Evolutionary conservation across 2,329 filamentous ascomycete genomes (phyloP).

Genomic region (Hymenoscyphus occultus): DNA sequence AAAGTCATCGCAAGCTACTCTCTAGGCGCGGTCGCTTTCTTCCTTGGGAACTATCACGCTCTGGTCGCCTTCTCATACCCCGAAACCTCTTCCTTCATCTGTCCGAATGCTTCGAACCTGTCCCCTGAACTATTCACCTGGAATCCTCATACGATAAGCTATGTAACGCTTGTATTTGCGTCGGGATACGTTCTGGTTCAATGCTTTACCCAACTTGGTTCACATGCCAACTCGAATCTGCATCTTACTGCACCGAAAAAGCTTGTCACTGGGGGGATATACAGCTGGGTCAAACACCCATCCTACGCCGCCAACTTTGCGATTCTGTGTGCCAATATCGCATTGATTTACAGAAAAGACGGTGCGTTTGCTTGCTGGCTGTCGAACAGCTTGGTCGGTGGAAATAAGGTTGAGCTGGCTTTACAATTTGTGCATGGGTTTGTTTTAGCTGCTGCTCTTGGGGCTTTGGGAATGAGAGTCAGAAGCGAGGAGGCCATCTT

Average conservation of each 20-base stretch:
- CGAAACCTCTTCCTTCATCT: not conserved
- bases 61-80: not conserved
- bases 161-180: conserved; percentile 38
- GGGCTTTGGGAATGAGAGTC: not conserved
- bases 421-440: not conserved
- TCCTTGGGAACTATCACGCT: conserved; percentile 1
- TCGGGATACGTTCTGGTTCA: not conserved
- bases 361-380: not conserved
- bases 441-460: not conserved
- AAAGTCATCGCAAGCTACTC: not conserved
- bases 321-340: conserved; percentile 2
- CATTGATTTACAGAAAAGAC: conserved; percentile 4
- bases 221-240: conserved; percentile 48
- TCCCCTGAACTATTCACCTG: conserved; percentile 2
- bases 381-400: not conserved
- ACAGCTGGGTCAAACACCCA: conserved; percentile 16
- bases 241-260: conserved; percentile 44
- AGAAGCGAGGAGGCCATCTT: conserved; percentile 50
- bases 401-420: not conserved
- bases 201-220: conserved; percentile 43
- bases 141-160: conserved; percentile 24
- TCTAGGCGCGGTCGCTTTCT: conserved; percentile 3
- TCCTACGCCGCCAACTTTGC: conserved; percentile 10
- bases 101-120: conserved; percentile 1
- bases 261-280: conserved; percentile 16